phyloP scores from a whole-genome alignment of 345 rosid genomes.

The Ceriops decandra region DNA sequence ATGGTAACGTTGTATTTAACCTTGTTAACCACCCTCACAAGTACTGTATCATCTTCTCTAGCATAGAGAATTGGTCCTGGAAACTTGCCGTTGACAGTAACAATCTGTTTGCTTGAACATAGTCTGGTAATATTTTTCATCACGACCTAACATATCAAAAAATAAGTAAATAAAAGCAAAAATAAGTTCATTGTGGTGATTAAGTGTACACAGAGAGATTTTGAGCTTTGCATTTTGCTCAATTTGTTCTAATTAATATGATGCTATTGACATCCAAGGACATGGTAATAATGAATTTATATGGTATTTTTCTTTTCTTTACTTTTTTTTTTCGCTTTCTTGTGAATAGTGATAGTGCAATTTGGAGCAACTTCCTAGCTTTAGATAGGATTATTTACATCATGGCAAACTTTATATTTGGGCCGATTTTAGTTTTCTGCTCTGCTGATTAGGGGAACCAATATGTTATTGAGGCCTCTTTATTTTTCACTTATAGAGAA shows the following conservation, averaged over 20 bases:
- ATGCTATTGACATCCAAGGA: neutral
- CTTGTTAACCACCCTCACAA: constrained; percentile 50
- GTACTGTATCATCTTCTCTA: constrained; percentile 52
- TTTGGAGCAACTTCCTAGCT: neutral
- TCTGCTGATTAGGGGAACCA: neutral
- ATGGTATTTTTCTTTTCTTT: neutral
- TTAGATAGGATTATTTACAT: neutral
- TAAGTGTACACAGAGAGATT: neutral
- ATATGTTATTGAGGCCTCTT: no score
- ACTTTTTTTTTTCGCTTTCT: no score
- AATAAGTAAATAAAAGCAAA: neutral
- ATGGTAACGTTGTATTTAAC: constrained; percentile 60
- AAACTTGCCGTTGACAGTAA: constrained; percentile 40
- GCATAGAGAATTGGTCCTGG: constrained; percentile 56
- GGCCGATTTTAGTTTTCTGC: no score
- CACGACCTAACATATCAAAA: constrained; percentile 30
- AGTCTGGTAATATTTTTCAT: constrained; percentile 34
- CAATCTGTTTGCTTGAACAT: constrained; percentile 42
- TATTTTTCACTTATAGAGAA: no score
- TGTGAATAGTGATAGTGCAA: no score
- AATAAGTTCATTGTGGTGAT: neutral
- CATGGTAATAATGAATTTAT: neutral
- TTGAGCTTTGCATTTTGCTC: neutral
- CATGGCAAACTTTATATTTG: no score
- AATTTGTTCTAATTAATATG: constrained; percentile 1